Evolutionary conservation across 148 eudicot genomes (phyloP), one percentile per base, ranked within the genome.

Genomic region (Rhododendron simsii): DNA sequence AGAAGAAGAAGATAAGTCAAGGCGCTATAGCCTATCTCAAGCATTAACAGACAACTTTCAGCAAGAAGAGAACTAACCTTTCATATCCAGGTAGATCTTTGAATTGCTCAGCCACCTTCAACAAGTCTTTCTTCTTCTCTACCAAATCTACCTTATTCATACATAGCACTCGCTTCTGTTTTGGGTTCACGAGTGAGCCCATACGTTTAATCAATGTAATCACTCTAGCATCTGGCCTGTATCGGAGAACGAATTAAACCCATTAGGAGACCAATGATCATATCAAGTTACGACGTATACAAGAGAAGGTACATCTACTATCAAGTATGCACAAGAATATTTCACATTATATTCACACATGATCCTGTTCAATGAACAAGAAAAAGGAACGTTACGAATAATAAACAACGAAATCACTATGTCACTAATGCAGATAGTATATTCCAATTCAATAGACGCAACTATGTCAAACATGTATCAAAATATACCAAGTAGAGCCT

Each of bases 131-230:
- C 96, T 95, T 95, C 86, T 94, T 94, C 87, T 92, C 92, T 82
- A 97, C 93, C 93, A 97, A 90, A 89, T 95, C 99, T 85, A 97
- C 92, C 87, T 97, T 97, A 86, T 97, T 97, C 95, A 97, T 93
- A 81, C 99, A 97, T 84, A 97, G 89, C 35, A 97, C 57, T 48
- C 98, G 94, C 91, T 93, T 97, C 90, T 97, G 98, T 47, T 91
- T 91, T 69, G 87, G 81, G 87, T 89, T 91, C 33, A 83, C 84
- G 57, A 92, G 90, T 82, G 98, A 90, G 28, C 98, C 98, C 98
- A 97, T 92, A 51, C 93, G 93, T 80, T 94, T 80, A 45, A 97
- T 94, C 83, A 97, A 89, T 90, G 91, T 90, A 85, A 92, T 83
- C 81, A 97, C 99, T 88, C 99, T 94, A 69, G 91, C 84, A 90